These are phyloP conservation scores for Zopfia rhizophila DNA, from an alignment of 2,329 filamentous ascomycete species.

Conservation along the genomic window DNA sequence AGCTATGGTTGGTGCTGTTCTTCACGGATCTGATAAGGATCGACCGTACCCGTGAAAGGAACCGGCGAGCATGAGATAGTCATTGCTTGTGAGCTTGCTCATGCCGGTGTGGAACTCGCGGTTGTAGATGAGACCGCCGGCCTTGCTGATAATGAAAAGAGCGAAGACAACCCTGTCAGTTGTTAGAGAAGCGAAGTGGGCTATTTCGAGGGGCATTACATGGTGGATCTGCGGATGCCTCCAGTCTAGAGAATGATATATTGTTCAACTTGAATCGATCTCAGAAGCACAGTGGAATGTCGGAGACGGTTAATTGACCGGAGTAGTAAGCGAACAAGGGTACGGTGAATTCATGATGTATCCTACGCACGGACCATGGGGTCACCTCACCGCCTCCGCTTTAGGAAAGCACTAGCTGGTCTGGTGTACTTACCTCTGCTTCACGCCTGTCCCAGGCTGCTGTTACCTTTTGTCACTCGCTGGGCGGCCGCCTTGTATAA, in stretches of 20 bases:
- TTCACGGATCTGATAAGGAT: conserved; percentile 3
- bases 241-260: no score
- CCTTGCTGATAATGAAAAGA: conserved; percentile 98
- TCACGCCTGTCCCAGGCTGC: no score
- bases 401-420: not conserved
- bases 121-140: conserved; percentile 95
- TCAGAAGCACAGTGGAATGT: no score
- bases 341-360: no score
- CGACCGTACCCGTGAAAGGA: conserved; percentile 91
- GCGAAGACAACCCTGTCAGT: conserved; percentile 86
- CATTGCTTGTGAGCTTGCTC: conserved; percentile 90
- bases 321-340: no score
- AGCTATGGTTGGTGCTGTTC: conserved; percentile 10
- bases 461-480: conserved; percentile 1
- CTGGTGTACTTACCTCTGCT: no score
- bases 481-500: conserved; percentile 6
- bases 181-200: not conserved
- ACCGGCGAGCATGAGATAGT: conserved; percentile 94
- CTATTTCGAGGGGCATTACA: not conserved
- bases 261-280: no score
- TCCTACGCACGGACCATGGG: conserved; percentile 12
- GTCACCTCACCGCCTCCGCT: conserved; percentile 9
- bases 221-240: conserved; percentile 1
- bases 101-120: conserved; percentile 89
- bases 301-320: no score